Evolutionary conservation across 371 early-diverging fungal genomes (phyloP), one percentile per base, ranked within the genome.

Genomic region (Apophysomyces variabilis): DNA sequence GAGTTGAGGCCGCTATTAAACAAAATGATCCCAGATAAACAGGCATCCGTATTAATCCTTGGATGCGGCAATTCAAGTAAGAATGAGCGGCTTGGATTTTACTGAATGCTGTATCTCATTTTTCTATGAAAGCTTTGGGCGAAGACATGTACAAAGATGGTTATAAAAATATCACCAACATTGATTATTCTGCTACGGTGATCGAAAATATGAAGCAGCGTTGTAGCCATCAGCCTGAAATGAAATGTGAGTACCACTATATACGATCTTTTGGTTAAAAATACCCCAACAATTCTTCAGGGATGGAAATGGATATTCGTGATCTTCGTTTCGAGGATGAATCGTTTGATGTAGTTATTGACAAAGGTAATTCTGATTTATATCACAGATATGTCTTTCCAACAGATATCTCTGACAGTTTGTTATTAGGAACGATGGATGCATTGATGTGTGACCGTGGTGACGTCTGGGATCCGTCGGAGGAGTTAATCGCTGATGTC

Each of bases 401-500:
- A 26, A 26, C 3, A 26, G 32, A 26, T 26, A 26, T 26, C 3
- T 26, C 3, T 26, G 32, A 26, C 32, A 26, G 32, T 26, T 26
- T 26, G 32, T 26, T 26, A 3, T n/a, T 41, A 80, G 77, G 77
- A 12, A 88, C 92, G 0, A 89, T 92, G 91, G 93, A 92, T 66
- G 93, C 93, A 5, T 75, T 93, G 64, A 90, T 93, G 90, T 92
- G 90, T 69, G 93, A 89, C 65, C 84, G 89, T 38, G 95, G 92
- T 35, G 92, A 95, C 70, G 92, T 92, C 41, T 96, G 96, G 96
- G 87, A 93, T 66, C 96, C 96, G 13, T 85, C 89, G 16, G 83
- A 81, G 45, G 92, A 90, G 50, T 70, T 92, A 47, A 75, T 90
- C 54, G 73, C 80, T 5, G 84, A 86, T 12, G 89, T 91, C 0